These are phyloP conservation scores for Byssothecium circinans DNA, from an alignment of 2,329 filamentous ascomycete genomes.

Conservation along the genomic window DNA sequence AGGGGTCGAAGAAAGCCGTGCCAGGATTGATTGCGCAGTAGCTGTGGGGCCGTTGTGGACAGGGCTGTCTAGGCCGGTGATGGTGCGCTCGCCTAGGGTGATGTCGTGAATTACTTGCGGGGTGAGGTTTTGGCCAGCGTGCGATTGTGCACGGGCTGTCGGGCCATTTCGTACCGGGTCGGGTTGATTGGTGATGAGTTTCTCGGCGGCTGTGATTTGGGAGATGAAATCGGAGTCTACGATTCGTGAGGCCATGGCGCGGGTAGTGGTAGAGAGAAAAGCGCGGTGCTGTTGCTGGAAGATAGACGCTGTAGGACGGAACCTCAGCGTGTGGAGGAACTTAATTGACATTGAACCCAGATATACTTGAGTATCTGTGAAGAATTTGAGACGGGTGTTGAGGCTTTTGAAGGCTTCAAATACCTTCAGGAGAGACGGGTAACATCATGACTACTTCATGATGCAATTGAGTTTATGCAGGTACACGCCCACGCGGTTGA, in stretches of 20 bases:
- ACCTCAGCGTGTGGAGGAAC: constrained; percentile 14
- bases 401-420: not conserved
- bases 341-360: constrained; percentile 9
- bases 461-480: not conserved
- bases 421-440: too few species aligned
- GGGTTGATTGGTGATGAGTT: constrained; percentile 41
- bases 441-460: not conserved
- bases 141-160: constrained; percentile 47
- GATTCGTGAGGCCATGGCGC: constrained; percentile 14
- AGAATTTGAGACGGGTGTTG: not conserved
- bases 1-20: not conserved
- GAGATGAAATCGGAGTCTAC: constrained; percentile 46
- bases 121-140: constrained; percentile 37
- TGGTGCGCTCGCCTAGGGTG: constrained; percentile 45
- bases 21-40: constrained; percentile 38
- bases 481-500: too few species aligned
- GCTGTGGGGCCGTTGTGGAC: constrained; percentile 46
- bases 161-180: constrained; percentile 44
- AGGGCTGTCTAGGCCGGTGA: constrained; percentile 39
- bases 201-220: constrained; percentile 46
- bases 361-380: not conserved
- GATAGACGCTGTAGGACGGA: constrained; percentile 13
- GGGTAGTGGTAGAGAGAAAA: constrained; percentile 18
- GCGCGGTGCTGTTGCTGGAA: constrained; percentile 9
- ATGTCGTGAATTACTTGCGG: constrained; percentile 45